Evolutionary conservation across 164 flowering plant genomes (phyloP), one percentile per base, ranked within the genome.

Genomic region (Chimonanthus salicifolius): DNA sequence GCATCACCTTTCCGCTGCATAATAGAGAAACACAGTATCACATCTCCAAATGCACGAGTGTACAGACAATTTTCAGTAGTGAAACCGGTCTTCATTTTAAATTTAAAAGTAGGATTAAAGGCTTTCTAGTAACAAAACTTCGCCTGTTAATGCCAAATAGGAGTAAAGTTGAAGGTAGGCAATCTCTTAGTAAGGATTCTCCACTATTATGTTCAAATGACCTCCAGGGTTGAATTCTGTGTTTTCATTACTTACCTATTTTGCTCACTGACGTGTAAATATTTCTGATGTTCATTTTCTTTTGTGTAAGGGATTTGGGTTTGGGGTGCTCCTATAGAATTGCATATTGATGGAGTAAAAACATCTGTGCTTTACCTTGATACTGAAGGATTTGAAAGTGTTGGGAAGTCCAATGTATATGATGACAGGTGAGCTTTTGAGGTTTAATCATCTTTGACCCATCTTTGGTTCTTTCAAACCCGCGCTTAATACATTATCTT

Each of bases 361-460:
- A 93, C 94, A 69, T 89, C 99, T 66, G 92, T 95, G 60, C 74
- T 95, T 79, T 95, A 88, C 83, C 94, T 95, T 80, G 99, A 96
- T 74, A 96, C 99, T 9, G 98, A 96, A 81, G 99, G 99, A 74
- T 96, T 96, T 90, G 99, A 96, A 86, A 96, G 99, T 83, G 76
- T 94, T 85, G 99, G 99, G 75, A 96, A 96, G 84, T 96, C 99
- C 65, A 96, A 94, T 83, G 97, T 96, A 15, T 96, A 96, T 79
- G 98, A 94, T 87, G 99, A 94, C 80, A 75, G 99, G 99, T 94
- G 81, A 75, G 21, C 20, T 72, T 75, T 58, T 62, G 33, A 74
- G 49, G 73, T 76, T 16, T 3, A 64, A 49, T 69, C 18, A 46
- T 74, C 48, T 73, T 72, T 13, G 20, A 50, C 62, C 60, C 72